phyloP scores from a whole-genome alignment of 164 flowering plant genomes.

The Echeveria elegans region DNA sequence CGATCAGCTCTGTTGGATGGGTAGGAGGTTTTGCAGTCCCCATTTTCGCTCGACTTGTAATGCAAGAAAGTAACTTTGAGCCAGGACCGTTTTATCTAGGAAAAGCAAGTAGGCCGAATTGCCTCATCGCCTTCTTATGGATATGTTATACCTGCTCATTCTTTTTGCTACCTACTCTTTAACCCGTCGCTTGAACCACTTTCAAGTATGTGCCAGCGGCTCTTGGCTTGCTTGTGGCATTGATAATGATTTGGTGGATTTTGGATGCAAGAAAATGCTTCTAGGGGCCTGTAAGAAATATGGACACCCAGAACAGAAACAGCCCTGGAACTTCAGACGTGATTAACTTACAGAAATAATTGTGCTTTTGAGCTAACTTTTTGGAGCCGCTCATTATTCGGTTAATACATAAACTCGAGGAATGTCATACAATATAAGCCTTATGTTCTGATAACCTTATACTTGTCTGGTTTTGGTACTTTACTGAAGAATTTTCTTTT shows the following conservation, averaged over 20 bases:
- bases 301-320: constrained; percentile 27
- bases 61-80: constrained; percentile 21
- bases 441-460: neutral
- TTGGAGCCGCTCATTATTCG: neutral
- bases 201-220: constrained; percentile 30
- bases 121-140: constrained; percentile 26
- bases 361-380: neutral
- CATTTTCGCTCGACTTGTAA: constrained; percentile 24
- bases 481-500: neutral
- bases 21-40: constrained; percentile 26
- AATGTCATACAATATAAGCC: neutral
- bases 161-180: constrained; percentile 21
- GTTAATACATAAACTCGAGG: neutral
- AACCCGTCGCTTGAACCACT: constrained; percentile 19
- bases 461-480: neutral
- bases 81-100: constrained; percentile 31
- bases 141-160: constrained; percentile 23
- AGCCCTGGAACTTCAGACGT: neutral
- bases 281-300: constrained; percentile 53
- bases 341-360: no score
- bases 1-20: constrained; percentile 24
- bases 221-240: constrained; percentile 17
- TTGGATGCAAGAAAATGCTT: constrained; percentile 63
- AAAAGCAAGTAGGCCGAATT: constrained; percentile 22
- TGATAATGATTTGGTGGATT: no score